Evolutionary conservation across 1,284 basidiomycete genomes (phyloP), one percentile per base, ranked within the genome.

Genomic region (Apiotrichum laibachii): DNA sequence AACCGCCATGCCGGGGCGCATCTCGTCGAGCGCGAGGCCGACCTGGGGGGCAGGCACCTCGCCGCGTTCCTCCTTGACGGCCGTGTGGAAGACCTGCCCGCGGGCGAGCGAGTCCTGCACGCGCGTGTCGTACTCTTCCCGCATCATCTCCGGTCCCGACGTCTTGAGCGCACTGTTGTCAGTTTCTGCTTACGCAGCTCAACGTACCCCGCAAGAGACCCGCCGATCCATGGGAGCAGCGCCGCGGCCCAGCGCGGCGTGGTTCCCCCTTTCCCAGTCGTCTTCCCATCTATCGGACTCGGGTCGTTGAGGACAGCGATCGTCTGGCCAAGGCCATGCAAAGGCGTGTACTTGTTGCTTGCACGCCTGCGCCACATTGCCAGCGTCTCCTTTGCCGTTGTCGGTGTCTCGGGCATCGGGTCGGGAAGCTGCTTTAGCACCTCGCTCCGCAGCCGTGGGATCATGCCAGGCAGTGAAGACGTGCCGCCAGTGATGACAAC

Each of bases 401-500:
- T 55, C 19, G 64, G 67, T 13, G 49, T 80, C 26, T 51, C 22
- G 11, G 40, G 39, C 10, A 18, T n/a, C 10, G 26, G 18, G 15
- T 44, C 51, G 1, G 81, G 80, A 35, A 92, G 80, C 6, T 83
- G 82, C 2, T 82, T 82, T 1, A 88, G 72, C 33, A 97, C 81
- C 68, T 94, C 88, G 5, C 81, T 76, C 35, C 91, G 87, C 21
- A 97, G 82, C 4, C 95, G 86, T 9, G 88, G 85, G 45, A 95
- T 89, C 76, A 98, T 92, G 0, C 92, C 92, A 1, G 94, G 92
- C 1, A 99, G 79, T 86, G 92, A 92, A 2, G 89, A 82, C 1
- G 90, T 93, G 5, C 96, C 95, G 5, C 95, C 95, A 0, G 85
- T 84, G 16, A 97, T 83, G 39, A 98, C 82, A 40, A 98, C 86